phyloP scores from a whole-genome alignment of 768 basidiomycete genomes.

The Hebeloma cylindrosporum region DNA sequence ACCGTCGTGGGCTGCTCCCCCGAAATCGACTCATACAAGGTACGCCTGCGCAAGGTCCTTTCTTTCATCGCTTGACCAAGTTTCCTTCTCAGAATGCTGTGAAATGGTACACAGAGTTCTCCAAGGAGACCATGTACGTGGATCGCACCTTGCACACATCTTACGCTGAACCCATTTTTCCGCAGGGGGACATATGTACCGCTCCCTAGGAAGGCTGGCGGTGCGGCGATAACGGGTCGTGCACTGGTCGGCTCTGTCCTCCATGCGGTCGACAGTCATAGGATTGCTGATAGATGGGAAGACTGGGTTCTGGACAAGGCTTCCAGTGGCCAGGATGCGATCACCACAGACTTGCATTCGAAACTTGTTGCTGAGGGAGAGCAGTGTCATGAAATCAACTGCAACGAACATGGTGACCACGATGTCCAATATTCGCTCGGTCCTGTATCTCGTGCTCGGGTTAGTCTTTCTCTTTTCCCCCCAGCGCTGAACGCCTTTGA shows the following conservation, averaged over 20 bases:
- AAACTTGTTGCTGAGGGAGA: conserved; percentile 1
- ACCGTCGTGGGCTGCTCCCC: conserved; percentile 2
- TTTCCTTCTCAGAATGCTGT: conserved; percentile 4
- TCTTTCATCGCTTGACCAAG: neutral
- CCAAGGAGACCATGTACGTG: conserved; percentile 1
- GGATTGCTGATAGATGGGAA: neutral
- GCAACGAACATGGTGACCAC: conserved; percentile 1
- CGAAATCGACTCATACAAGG: conserved; percentile 5
- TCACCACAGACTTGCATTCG: conserved; percentile 1
- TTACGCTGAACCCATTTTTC: neutral
- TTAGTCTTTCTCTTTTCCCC: conserved; percentile 1
- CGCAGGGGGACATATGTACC: conserved; percentile 2
- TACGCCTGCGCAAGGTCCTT: neutral
- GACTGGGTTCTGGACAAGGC: conserved; percentile 1
- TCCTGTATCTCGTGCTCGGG: conserved; percentile 4
- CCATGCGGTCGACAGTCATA: neutral
- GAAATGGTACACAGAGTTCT: conserved; percentile 1
- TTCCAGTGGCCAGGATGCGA: conserved; percentile 1
- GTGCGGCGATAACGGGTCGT: neutral
- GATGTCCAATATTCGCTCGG: conserved; percentile 3
- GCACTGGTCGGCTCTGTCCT: conserved; percentile 1
- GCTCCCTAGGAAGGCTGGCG: neutral
- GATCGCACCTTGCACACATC: neutral
- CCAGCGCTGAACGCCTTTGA: neutral
- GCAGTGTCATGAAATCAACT: conserved; percentile 1